Conservation (phyloP, 495 filamentous ascomycete species). For the Pyronema omphalodes region DNA sequence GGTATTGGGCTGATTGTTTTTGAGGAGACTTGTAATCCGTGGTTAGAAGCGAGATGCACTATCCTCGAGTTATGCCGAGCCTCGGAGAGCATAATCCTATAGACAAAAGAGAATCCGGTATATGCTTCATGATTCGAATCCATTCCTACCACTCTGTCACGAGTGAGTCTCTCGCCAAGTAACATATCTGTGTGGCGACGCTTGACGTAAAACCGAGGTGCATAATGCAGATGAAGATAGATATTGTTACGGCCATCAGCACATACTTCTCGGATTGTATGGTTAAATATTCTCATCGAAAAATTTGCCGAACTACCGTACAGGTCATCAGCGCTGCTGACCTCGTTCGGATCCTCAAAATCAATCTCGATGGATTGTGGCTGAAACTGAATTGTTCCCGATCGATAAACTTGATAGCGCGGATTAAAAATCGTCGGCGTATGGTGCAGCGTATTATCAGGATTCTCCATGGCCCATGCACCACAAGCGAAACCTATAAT, state of each 20-base stretch:
- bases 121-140: constrained; percentile 12
- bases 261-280: background rate
- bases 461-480: background rate
- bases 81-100: constrained; percentile 11
- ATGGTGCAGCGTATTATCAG: background rate
- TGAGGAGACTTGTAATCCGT: constrained; percentile 12
- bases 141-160: constrained; percentile 7
- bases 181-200: background rate
- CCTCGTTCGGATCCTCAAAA: background rate
- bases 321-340: background rate
- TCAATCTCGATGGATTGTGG: background rate
- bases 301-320: background rate
- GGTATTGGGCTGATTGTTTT: background rate
- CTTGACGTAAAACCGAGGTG: background rate
- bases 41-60: constrained; percentile 3
- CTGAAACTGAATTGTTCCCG: background rate
- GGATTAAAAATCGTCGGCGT: background rate
- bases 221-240: background rate
- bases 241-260: background rate
- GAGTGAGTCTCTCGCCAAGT: background rate
- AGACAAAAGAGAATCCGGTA: constrained; percentile 21
- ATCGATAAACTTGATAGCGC: background rate
- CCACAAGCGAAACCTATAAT: background rate
- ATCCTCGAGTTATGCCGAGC: constrained; percentile 1
- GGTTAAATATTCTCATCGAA: background rate